phyloP scores from a whole-genome alignment of 2,329 filamentous ascomycete species.

The Akanthomyces lecanii region DNA sequence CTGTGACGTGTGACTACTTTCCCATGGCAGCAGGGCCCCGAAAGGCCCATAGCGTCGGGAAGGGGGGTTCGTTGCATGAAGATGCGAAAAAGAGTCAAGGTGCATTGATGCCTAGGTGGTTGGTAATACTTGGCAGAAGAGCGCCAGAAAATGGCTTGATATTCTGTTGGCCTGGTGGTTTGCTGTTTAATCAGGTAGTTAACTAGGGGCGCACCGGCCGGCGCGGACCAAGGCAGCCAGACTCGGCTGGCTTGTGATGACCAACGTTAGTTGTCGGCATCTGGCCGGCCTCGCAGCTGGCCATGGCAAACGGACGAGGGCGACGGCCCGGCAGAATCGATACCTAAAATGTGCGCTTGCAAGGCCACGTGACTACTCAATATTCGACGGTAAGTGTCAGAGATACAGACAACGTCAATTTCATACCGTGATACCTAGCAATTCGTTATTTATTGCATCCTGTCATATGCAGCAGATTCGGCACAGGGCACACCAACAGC shows the following conservation, averaged over 20 bases:
- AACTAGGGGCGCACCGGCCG: background rate
- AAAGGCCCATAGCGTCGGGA: background rate
- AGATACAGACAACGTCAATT: background rate
- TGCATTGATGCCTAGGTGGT: background rate
- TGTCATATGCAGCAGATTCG: background rate
- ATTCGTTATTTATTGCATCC: background rate
- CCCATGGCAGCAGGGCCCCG: background rate
- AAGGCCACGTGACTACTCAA: background rate
- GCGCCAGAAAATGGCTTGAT: background rate
- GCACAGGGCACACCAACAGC: background rate
- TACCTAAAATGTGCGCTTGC: background rate
- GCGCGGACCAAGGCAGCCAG: background rate
- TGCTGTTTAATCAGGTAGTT: background rate
- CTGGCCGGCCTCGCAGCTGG: background rate
- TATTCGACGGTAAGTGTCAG: background rate
- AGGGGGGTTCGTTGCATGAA: background rate
- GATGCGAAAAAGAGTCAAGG: background rate
- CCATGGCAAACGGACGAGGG: background rate
- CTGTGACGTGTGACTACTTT: slow-evolving; percentile 3
- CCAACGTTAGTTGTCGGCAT: background rate
- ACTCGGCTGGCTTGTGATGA: slow-evolving; percentile 5
- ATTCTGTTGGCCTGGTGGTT: background rate
- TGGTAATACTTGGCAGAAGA: too few relatives aligned
- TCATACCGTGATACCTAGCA: background rate
- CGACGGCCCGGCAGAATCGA: background rate